A percentile compares a stretch with the other conserved stretches of the same genome.
Evolutionary conservation across 2,329 filamentous ascomycete species (phyloP).

Genomic region (Colletotrichum paranaense): DNA sequence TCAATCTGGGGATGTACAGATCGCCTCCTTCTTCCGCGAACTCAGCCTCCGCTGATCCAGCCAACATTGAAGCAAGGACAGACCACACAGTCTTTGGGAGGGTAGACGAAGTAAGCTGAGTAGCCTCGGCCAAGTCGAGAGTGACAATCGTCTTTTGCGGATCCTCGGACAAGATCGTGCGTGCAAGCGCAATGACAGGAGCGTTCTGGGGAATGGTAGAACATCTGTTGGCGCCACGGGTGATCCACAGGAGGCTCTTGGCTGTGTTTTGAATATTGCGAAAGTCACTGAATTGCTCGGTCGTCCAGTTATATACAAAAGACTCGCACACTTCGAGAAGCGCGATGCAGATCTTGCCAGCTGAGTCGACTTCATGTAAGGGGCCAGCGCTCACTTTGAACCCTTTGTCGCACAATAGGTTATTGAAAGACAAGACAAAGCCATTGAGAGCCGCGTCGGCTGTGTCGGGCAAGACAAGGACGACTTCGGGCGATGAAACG

Average conservation of each 20-base stretch:
- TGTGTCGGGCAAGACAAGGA: constrained; percentile 22
- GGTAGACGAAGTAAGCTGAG: constrained; percentile 39
- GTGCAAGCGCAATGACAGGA: constrained; percentile 57
- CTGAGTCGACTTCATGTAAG: constrained; percentile 28
- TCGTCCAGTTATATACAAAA: constrained; percentile 52
- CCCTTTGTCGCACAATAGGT: background rate
- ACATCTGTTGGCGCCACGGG: constrained; percentile 52
- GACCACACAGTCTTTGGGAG: constrained; percentile 40
- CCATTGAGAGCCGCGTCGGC: background rate
- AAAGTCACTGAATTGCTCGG: constrained; percentile 53
- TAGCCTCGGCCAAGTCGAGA: constrained; percentile 51
- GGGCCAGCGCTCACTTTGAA: constrained; percentile 3
- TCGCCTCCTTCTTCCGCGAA: constrained; percentile 52
- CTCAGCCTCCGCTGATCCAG: constrained; percentile 51
- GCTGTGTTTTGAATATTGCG: constrained; percentile 50
- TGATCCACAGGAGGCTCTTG: constrained; percentile 60
- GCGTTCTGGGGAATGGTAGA: constrained; percentile 49
- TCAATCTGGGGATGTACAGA: constrained; percentile 58
- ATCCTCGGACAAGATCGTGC: constrained; percentile 63
- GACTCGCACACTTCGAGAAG: constrained; percentile 54
- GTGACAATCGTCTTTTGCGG: constrained; percentile 54
- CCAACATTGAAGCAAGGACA: constrained; percentile 35
- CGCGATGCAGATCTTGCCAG: constrained; percentile 53
- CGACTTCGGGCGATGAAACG: background rate
- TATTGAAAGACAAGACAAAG: background rate